Evolutionary conservation across 768 basidiomycete genomes (phyloP), one percentile per base, ranked within the genome.

Genomic region (Boletellus ananas): DNA sequence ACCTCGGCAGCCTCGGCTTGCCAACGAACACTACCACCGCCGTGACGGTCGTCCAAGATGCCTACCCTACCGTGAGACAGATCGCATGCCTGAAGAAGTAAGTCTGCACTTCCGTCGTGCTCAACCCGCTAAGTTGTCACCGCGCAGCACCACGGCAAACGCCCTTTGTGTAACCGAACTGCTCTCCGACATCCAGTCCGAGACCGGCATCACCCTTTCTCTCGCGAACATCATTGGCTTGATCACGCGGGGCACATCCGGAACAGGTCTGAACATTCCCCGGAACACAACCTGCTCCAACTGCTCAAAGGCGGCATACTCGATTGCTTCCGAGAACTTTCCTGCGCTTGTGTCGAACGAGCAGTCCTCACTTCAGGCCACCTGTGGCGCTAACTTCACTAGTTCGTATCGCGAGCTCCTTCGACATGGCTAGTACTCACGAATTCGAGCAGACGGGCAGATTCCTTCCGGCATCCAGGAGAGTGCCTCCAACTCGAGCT

Each of bases 21-120:
- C 2, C 44, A 1, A 52, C 55, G 11, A 48, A 25, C 33, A 23
- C 56, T 37, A n/a, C 60, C 7, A 43, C 60, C 18, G 23, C 63
- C 18, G 71, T 71, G 3, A 34, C 70, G 4, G 36, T 70, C 17
- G 75, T 86, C 17, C 72, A 87, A 59, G 56, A 60, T 38, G 74
- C 63, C 29, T 90, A 86, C 63, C 83, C 86, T 2, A 70, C 75
- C 2, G 71, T 72, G 4, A 74, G 85, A 45, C 63, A 83, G 54
- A 59, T 83, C 8, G 62, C 69, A 10, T 91, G 88, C 63, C 67
- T 89, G 58, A 75, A 81, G 50, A 77, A 87, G 87, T 89, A 60
- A 54, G 83, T 75, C 12, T 21, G 20, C 20, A 5, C 40, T 41
- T 41, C 17, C 14, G 5, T 16, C 2, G 0, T 10, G 13, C 20